phyloP scores from a whole-genome alignment of 345 rosid genomes.

The Lepidium aucheri region DNA sequence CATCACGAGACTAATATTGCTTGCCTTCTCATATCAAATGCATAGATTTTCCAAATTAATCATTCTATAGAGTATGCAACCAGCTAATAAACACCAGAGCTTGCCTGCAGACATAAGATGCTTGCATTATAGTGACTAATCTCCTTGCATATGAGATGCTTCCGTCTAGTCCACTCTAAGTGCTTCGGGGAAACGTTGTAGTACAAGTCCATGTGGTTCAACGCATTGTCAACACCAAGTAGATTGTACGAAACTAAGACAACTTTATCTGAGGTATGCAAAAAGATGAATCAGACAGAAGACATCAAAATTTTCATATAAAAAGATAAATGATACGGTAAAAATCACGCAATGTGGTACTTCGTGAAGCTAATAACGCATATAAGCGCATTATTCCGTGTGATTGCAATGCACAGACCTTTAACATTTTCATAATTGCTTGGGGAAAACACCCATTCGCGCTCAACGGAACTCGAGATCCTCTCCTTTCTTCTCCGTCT shows the following conservation, averaged over 20 bases:
- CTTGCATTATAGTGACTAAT: slow-evolving; percentile 46
- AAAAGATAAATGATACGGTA: background rate
- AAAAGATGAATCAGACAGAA: background rate
- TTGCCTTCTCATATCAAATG: background rate
- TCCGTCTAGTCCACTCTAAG: slow-evolving; percentile 59
- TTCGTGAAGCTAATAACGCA: background rate
- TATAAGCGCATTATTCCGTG: background rate
- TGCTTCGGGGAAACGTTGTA: slow-evolving; percentile 29
- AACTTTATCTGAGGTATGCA: slow-evolving; percentile 37
- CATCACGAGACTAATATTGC: background rate
- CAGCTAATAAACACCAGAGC: slow-evolving; percentile 8
- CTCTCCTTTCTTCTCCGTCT: slow-evolving; percentile 3
- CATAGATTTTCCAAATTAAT: background rate
- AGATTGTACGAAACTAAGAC: slow-evolving; percentile 66
- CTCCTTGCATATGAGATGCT: slow-evolving; percentile 51
- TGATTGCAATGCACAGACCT: slow-evolving; percentile 17
- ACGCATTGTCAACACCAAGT: slow-evolving; percentile 63
- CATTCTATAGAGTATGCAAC: background rate
- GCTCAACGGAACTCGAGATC: slow-evolving; percentile 6
- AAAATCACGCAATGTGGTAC: background rate
- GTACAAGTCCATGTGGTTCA: slow-evolving; percentile 60
- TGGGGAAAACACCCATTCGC: slow-evolving; percentile 27
- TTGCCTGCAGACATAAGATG: slow-evolving; percentile 72
- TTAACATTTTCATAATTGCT: slow-evolving; percentile 2
- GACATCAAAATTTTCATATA: background rate